Evolutionary conservation across 306 rosid genomes (phyloP).

Genomic region (Hippophae rhamnoides): DNA sequence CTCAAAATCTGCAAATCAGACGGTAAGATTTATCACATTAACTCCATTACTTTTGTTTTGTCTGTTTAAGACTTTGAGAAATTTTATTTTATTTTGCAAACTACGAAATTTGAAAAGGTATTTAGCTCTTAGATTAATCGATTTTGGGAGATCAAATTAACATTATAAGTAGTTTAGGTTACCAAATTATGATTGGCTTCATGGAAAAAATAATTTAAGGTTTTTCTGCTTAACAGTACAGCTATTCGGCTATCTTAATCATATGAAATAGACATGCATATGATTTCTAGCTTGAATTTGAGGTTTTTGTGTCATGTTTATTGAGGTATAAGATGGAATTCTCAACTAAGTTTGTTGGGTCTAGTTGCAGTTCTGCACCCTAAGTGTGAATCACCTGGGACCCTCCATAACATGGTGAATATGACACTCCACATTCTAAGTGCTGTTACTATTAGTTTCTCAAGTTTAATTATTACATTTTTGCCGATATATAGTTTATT

Average conservation of each 20-base stretch:
- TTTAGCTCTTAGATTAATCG: conserved; percentile 13
- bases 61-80: not conserved
- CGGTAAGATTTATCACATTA: conserved; percentile 11
- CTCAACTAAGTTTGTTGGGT: conserved; percentile 25
- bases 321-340: conserved; percentile 21
- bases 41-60: conserved; percentile 8
- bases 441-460: conserved; percentile 40
- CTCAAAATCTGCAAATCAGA: conserved; percentile 67
- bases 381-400: conserved; percentile 49
- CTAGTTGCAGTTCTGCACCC: conserved; percentile 55
- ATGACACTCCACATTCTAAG: conserved; percentile 39
- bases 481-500: not conserved
- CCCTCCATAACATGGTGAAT: conserved; percentile 51
- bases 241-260: no score
- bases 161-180: conserved; percentile 5
- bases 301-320: conserved; percentile 10
- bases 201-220: conserved; percentile 12
- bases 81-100: no score
- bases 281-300: conserved; percentile 17
- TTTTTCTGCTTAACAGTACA: no score
- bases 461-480: conserved; percentile 14
- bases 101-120: not conserved
- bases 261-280: not conserved
- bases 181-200: conserved; percentile 22
- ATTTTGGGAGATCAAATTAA: conserved; percentile 19